A percentile compares a stretch with the other conserved stretches of the same genome.
These are phyloP conservation scores for Melastoma malabathricum DNA, from an alignment of 345 rosid genomes.

Conservation along the genomic window DNA sequence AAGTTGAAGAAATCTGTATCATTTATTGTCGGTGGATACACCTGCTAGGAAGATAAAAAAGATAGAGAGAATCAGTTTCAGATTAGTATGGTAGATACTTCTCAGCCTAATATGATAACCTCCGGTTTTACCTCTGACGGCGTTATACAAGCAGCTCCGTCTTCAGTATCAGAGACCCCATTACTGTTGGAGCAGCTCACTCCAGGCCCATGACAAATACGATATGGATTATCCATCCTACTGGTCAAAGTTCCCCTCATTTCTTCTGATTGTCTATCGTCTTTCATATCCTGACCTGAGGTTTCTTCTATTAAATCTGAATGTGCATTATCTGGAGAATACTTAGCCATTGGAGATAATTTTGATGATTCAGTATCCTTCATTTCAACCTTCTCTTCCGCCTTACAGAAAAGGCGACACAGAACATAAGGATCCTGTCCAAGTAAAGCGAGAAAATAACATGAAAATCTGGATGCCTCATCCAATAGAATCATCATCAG, in stretches of 20 bases:
- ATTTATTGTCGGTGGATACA: constrained; percentile 16
- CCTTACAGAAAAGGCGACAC: constrained; percentile 71
- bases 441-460: not conserved
- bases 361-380: constrained; percentile 41
- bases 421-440: constrained; percentile 68
- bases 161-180: constrained; percentile 40
- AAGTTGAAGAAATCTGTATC: constrained; percentile 14
- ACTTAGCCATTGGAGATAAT: constrained; percentile 45
- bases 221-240: constrained; percentile 15
- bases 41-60: constrained; percentile 28
- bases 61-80: constrained; percentile 1
- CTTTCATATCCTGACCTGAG: constrained; percentile 6
- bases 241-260: constrained; percentile 19
- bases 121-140: constrained; percentile 28
- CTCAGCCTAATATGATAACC: no score
- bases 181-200: constrained; percentile 36
- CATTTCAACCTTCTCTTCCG: constrained; percentile 32
- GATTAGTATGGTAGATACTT: no score
- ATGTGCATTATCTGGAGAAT: constrained; percentile 46
- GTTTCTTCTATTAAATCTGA: constrained; percentile 57
- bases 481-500: not conserved
- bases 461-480: not conserved
- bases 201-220: constrained; percentile 15
- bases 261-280: constrained; percentile 9
- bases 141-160: constrained; percentile 25